phyloP scores from a whole-genome alignment of 441 rosid species.

The Pelargonium cotyledonis region DNA sequence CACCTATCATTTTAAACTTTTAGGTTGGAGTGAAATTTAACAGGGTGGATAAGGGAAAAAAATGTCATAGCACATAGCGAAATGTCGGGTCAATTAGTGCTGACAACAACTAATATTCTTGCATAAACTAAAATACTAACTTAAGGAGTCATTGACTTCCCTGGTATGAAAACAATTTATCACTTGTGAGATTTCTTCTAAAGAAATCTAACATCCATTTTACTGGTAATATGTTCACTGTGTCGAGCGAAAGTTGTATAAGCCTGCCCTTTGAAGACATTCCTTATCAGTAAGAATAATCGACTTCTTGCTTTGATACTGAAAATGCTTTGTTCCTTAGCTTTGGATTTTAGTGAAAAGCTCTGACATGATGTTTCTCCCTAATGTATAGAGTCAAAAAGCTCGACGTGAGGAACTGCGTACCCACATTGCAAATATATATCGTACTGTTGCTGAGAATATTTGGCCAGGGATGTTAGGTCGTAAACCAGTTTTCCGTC shows the following conservation, averaged over 20 bases:
- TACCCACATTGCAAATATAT: conserved; percentile 76
- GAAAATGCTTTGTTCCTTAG: conserved; percentile 8
- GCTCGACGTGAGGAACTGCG: conserved; percentile 97
- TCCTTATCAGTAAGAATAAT: background rate
- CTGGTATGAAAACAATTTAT: conserved; percentile 6
- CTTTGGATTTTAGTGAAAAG: conserved; percentile 7
- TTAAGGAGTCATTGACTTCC: background rate
- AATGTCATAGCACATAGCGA: background rate
- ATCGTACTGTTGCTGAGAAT: conserved; percentile 79
- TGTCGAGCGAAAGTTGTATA: background rate
- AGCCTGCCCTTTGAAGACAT: background rate
- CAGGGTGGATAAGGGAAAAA: background rate
- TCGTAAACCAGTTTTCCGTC: conserved; percentile 82
- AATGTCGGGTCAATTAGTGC: conserved; percentile 9
- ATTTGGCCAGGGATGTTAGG: conserved; percentile 95
- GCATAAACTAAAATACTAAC: background rate
- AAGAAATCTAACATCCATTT: background rate
- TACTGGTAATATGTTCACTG: background rate
- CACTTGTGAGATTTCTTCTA: background rate
- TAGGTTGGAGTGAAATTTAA: too few species aligned
- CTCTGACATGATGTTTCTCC: conserved; percentile 20
- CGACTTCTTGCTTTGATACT: background rate
- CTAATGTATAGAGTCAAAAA: conserved; percentile 65
- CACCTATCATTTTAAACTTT: too few species aligned
- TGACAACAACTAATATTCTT: background rate